Evolutionary conservation across 2,329 filamentous ascomycete species (phyloP), one percentile per base, ranked within the genome.

Genomic region (Blumeria hordei): DNA sequence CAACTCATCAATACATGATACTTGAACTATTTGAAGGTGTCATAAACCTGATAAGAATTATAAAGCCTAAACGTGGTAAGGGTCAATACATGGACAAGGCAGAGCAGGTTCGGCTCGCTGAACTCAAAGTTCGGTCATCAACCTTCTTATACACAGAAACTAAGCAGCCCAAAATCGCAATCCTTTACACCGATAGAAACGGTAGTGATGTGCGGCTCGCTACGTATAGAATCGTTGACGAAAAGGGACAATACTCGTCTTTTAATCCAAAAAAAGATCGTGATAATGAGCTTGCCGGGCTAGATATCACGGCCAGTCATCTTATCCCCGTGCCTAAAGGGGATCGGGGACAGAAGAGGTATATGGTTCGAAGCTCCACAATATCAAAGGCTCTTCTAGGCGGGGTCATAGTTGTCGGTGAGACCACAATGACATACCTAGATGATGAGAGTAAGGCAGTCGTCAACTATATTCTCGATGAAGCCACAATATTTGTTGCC

Each of bases 401-500:
- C 12, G 85, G 85, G 6, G 67, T 88, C 3, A 72, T 92, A 44
- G 76, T 88, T 1, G 74, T 90, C 7, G 84, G 85, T 18, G 85
- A 88, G 68, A 93, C 85, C 0, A 80, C 81, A 1, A 76, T 98
- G 57, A 78, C 82, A 8, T 96, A 96, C 65, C 81, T 92, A 57
- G 85, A 94, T 62, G 85, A 87, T 57, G 74, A 83, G 36, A 85
- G 74, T 18, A 81, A 82, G 58, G 75, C 79, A 36, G 74, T 74
- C 11, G 74, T 87, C 11, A 77, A 80, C 16, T 74, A 80, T 8
- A 70, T 74, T 0, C 69, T 95, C 2, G 72, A 78, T 0, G 80
- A 90, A 56, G 77, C 88, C 0, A 87, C 83, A 2, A 81, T 94
- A 37, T 96, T 93, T 61, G 83, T 92, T n/a, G 80, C 87, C 1